Conservation (phyloP, 2,329 filamentous ascomycete genomes). For the Cladosporium sphaerospermum region DNA sequence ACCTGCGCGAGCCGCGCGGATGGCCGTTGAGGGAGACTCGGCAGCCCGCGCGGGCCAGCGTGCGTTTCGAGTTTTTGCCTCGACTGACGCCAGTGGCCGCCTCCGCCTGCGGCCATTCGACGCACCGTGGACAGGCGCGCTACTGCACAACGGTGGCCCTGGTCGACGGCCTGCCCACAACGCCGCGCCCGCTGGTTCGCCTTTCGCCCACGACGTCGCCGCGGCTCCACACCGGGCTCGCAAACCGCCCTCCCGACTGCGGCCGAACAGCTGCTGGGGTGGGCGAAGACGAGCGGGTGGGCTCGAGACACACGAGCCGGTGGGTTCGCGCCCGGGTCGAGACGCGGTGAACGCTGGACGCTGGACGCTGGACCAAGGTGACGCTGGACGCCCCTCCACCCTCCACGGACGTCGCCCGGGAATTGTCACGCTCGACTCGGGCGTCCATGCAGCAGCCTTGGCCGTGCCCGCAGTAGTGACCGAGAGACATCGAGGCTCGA, state of each 20-base stretch:
- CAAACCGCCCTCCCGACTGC: neutral
- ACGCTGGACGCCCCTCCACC: neutral
- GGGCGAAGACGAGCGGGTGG: neutral
- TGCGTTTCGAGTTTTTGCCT: neutral
- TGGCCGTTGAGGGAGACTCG: constrained; percentile 1
- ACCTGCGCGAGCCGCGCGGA: constrained; percentile 10
- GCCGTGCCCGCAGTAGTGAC: too few species aligned
- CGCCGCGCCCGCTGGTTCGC: neutral
- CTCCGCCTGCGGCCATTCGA: too few species aligned
- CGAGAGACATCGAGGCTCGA: too few species aligned
- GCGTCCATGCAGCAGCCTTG: neutral
- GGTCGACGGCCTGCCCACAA: neutral
- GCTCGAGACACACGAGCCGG: neutral
- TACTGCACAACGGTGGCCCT: neutral
- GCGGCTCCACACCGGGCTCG: neutral
- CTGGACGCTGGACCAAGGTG: too few species aligned
- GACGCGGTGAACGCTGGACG: too few species aligned
- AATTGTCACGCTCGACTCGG: neutral
- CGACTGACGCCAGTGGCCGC: constrained; percentile 1
- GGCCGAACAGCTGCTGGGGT: neutral
- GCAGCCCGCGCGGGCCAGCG: neutral
- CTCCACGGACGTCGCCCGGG: neutral
- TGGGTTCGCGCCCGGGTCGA: too few species aligned
- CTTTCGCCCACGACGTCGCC: neutral
- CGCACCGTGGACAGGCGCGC: neutral